Conservation (phyloP, 805 yeast genomes). For the Kodamaea lidongshanica region DNA sequence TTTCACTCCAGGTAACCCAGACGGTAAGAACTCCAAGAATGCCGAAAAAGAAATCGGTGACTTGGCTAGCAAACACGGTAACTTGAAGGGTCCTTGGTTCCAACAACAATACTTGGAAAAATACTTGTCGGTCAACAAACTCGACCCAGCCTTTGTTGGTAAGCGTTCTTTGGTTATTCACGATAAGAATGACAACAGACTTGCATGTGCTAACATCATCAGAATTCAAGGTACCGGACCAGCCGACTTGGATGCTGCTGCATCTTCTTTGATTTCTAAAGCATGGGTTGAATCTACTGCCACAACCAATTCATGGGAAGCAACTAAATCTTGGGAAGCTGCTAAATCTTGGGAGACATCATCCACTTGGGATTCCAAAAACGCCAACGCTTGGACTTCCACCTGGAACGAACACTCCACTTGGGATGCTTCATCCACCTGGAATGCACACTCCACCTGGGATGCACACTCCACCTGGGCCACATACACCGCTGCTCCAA, state of each 20-base stretch:
- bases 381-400: no score
- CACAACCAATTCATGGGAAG: no score
- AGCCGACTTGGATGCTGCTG: background rate
- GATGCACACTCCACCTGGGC: no score
- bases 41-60: constrained; percentile 30
- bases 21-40: constrained; percentile 2
- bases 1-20: constrained; percentile 16
- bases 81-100: constrained; percentile 19
- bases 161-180: constrained; percentile 34
- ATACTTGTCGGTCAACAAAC: constrained; percentile 19
- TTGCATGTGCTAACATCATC: constrained; percentile 35
- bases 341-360: no score
- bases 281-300: background rate
- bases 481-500: no score
- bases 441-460: no score
- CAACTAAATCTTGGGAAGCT: no score
- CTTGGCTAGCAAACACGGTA: constrained; percentile 35
- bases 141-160: constrained; percentile 17
- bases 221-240: no score
- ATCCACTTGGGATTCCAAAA: no score
- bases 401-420: no score
- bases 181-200: constrained; percentile 24
- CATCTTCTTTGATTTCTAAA: background rate
- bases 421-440: no score
- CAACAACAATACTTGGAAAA: constrained; percentile 16